These are phyloP conservation scores for Malbranchea cinnamomea DNA, from an alignment of 2,329 filamentous ascomycete species.

Conservation along the genomic window DNA sequence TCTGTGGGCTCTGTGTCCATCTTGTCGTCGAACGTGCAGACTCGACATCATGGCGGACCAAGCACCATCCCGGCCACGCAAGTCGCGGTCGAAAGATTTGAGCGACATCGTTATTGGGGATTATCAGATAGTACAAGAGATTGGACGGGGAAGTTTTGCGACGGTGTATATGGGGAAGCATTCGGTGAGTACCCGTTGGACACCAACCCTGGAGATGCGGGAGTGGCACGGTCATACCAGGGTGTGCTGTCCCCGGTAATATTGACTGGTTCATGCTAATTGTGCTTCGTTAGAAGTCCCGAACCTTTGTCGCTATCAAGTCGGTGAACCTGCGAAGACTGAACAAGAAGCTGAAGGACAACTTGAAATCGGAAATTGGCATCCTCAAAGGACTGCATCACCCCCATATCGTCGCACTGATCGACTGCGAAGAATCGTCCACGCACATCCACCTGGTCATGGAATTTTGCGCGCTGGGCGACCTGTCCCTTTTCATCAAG, in stretches of 20 bases:
- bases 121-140: constrained; percentile 73
- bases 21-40: too few species aligned
- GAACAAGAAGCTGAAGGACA: constrained; percentile 92
- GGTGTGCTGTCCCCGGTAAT: too few species aligned
- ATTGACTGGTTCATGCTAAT: too few species aligned
- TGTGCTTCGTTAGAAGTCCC: constrained; percentile 33
- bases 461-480: constrained; percentile 95
- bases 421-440: constrained; percentile 78
- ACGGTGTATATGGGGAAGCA: constrained; percentile 82
- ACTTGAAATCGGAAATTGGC: constrained; percentile 86
- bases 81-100: constrained; percentile 21
- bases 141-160: constrained; percentile 95
- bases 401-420: constrained; percentile 90
- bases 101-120: constrained; percentile 45
- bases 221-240: too few species aligned
- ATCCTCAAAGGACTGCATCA: constrained; percentile 90
- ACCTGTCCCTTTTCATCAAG: constrained; percentile 91
- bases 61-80: constrained; percentile 27
- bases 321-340: constrained; percentile 82
- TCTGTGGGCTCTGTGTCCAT: too few species aligned
- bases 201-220: background rate
- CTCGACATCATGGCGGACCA: too few species aligned
- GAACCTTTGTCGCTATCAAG: constrained; percentile 84
- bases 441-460: constrained; percentile 92
- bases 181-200: constrained; percentile 44